A percentile compares a stretch with the other conserved stretches of the same genome.
These are phyloP conservation scores for Ceratocystis destructans DNA, from an alignment of 2,329 filamentous ascomycete species.

Conservation along the genomic window DNA sequence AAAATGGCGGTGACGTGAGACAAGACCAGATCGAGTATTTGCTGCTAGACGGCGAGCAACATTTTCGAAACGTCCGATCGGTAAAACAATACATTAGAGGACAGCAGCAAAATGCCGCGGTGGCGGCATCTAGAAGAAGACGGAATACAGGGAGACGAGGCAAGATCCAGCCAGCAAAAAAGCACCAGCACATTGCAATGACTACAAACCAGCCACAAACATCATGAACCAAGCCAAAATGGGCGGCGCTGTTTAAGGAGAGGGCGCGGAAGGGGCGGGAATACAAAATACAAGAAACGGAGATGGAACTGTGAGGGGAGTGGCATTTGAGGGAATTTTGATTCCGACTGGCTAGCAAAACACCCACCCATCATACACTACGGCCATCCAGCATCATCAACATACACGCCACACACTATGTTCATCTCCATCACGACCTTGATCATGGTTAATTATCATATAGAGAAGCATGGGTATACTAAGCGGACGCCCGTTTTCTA, in stretches of 20 bases:
- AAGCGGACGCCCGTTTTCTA: not conserved
- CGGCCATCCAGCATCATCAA: not conserved
- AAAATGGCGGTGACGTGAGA: not conserved
- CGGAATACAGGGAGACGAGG: not conserved
- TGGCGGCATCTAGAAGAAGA: not conserved
- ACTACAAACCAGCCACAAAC: no score
- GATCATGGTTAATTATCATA: not conserved
- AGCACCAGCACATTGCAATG: not conserved
- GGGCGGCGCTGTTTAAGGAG: not conserved
- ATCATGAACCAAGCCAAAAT: no score
- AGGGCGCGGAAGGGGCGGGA: not conserved
- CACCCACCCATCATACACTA: not conserved
- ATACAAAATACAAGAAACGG: not conserved
- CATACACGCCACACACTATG: not conserved
- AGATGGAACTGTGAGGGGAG: not conserved
- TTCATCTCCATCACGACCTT: not conserved
- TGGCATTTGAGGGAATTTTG: not conserved
- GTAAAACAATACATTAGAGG: not conserved
- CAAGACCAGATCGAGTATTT: conserved; percentile 3
- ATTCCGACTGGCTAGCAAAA: not conserved
- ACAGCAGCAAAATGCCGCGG: not conserved
- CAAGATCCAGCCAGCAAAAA: not conserved
- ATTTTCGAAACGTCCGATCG: not conserved
- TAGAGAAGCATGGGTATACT: not conserved
- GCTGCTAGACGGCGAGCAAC: not conserved